Evolutionary conservation across 805 yeast species (phyloP).

Genomic region (Sugiyamaella lignohabitans): DNA sequence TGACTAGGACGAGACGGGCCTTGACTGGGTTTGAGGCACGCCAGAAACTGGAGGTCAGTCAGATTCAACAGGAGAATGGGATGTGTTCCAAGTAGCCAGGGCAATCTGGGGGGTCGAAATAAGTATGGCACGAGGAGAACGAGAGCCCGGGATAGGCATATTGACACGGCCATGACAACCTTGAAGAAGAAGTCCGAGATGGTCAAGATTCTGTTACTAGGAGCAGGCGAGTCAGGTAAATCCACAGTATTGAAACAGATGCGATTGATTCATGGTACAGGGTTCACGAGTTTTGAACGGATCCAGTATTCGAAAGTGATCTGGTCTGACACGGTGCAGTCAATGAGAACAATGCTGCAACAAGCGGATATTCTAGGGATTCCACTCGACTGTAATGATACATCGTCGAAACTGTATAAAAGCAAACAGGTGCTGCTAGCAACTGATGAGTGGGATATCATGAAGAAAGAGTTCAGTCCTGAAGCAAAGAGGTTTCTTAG

Average conservation of each 20-base stretch:
- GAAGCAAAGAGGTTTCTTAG: constrained; percentile 50
- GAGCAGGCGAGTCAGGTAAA: constrained; percentile 94
- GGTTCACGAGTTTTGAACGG: constrained; percentile 75
- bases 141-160: too few relatives aligned
- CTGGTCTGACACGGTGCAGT: constrained; percentile 86
- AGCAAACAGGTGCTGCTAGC: constrained; percentile 29
- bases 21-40: too few relatives aligned
- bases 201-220: constrained; percentile 62
- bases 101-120: too few relatives aligned
- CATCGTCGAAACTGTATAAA: constrained; percentile 32
- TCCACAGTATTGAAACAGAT: constrained; percentile 88
- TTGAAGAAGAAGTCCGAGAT: not conserved
- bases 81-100: too few relatives aligned
- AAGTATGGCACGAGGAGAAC: too few relatives aligned
- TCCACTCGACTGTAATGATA: constrained; percentile 57
- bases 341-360: constrained; percentile 71
- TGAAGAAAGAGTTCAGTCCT: constrained; percentile 31
- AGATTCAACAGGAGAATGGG: too few relatives aligned
- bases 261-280: constrained; percentile 77
- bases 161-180: not conserved
- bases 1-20: too few relatives aligned
- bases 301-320: constrained; percentile 76
- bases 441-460: constrained; percentile 9
- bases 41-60: too few relatives aligned
- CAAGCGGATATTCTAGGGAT: constrained; percentile 66